A percentile compares a stretch with the other conserved stretches of the same genome.
Conservation (phyloP, 805 yeast genomes). For the Starmera dryadoides region DNA sequence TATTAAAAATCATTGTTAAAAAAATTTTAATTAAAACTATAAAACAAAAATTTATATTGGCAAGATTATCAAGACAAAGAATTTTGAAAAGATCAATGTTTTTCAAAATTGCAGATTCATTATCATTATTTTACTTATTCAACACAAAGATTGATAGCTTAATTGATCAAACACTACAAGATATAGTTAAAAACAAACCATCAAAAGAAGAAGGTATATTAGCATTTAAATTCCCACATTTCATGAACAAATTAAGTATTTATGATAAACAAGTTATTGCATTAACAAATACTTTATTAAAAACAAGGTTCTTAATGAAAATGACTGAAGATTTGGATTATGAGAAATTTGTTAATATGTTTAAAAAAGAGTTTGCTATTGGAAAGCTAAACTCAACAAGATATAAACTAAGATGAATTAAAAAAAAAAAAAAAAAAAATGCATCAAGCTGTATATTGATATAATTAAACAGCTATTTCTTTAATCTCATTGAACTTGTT, state of each 20-base stretch:
- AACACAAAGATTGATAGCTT: slow-evolving; percentile 4
- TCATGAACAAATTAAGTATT: slow-evolving; percentile 12
- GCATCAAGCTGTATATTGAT: not conserved
- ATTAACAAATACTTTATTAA: slow-evolving; percentile 9
- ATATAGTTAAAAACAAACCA: not conserved
- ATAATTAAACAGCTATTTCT: too few species aligned
- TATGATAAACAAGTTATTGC: slow-evolving; percentile 3
- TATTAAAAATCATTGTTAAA: slow-evolving; percentile 9
- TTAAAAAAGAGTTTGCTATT: not conserved
- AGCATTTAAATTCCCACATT: slow-evolving; percentile 12
- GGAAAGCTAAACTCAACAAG: not conserved
- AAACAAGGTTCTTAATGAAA: not conserved
- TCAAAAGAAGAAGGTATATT: slow-evolving; percentile 10
- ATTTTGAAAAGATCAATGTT: slow-evolving; percentile 2
- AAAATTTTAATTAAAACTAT: slow-evolving; percentile 13
- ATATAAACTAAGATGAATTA: not conserved
- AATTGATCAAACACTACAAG: not conserved
- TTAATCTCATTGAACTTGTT: too few species aligned
- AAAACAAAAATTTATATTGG: slow-evolving; percentile 9
- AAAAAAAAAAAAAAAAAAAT: too few species aligned
- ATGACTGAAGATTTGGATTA: not conserved
- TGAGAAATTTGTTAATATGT: not conserved
- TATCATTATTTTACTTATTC: not conserved
- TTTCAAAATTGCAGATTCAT: slow-evolving; percentile 1
- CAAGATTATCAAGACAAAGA: slow-evolving; percentile 1